phyloP scores from a whole-genome alignment of 495 filamentous ascomycete species.

The Amniculicola lignicola region DNA sequence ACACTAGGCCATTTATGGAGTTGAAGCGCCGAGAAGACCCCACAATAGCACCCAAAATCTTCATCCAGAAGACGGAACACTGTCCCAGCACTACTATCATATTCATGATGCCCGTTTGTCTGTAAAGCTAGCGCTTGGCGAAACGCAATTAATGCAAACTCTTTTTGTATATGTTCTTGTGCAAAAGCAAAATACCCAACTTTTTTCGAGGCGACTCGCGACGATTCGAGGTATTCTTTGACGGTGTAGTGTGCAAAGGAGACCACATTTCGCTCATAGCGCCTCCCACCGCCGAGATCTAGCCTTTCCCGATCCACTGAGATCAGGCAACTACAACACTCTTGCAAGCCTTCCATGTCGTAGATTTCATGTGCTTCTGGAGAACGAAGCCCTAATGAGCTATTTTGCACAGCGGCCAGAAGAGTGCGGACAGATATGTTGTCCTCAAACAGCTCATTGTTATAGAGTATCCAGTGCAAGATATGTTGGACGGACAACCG shows the following conservation, averaged over 20 bases:
- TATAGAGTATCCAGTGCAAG: slow-evolving; percentile 12
- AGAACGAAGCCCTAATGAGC: not conserved
- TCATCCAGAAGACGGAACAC: not conserved
- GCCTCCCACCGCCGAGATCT: not conserved
- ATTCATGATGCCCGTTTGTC: not conserved
- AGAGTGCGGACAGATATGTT: slow-evolving; percentile 14
- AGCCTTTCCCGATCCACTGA: not conserved
- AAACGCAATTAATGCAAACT: not conserved
- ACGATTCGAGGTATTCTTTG: slow-evolving; percentile 34
- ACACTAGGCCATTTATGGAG: not conserved
- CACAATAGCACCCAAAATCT: not conserved
- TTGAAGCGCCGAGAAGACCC: not conserved
- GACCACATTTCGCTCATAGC: slow-evolving; percentile 35
- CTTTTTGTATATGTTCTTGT: not conserved
- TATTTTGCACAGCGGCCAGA: not conserved
- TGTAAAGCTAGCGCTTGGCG: not conserved
- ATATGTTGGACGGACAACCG: slow-evolving; percentile 30
- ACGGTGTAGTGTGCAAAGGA: slow-evolving; percentile 40
- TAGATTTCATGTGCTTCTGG: not conserved
- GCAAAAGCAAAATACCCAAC: not conserved
- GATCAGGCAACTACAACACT: not conserved
- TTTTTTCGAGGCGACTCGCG: not conserved
- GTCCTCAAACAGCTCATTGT: not conserved
- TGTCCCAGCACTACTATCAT: not conserved
- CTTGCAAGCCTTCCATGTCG: not conserved